Evolutionary conservation across 2,329 filamentous ascomycete genomes (phyloP), one percentile per base, ranked within the genome.

Genomic region (Purpureocillium lavendulum): DNA sequence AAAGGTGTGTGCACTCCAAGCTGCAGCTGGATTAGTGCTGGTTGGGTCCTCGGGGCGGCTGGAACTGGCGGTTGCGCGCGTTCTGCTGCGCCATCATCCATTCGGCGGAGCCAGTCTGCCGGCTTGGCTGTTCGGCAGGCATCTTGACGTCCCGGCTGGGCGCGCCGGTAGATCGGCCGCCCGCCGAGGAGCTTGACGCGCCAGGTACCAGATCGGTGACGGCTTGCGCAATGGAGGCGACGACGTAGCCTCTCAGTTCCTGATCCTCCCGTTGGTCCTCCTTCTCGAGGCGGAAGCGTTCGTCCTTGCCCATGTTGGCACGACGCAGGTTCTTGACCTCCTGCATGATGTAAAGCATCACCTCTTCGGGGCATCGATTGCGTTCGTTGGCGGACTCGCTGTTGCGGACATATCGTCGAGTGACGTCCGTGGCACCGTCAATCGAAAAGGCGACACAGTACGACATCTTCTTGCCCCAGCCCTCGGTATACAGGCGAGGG

Each of bases 371-470:
- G 50, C 85, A 89, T 51, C 80, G 77, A 49, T 73, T 87, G 47
- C 92, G 82, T 46, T 85, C 79, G n/a, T 75, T 69, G 28, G 85
- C 82, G 51, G 85, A 74, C 49, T 82, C 79, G 44, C 69, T 71
- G 61, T 87, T 86, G 50, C 84, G 84, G 11, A 83, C 79, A 44
- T 84, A 82, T 50, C 78, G 70, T 30, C 77, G 66, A 16, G 80
- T 82, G 26, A 83, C 77, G 54, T 82, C 77, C 28, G 77, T 78
- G 12, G 77, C 76, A 15, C 79, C 92, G 45, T 98, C 92, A 41
- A 87, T 88, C 11, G 88, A 94, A 59, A 98, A 98, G 38, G 90
- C 92, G 44, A 98, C 82, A 67, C 89, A 96, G 65, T 98, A 98
- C 0, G 87, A 89, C 70, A 97, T 86, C 68, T 92, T 94, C 70